Evolutionary conservation across 208 protist species (phyloP).

Genomic region (Trichomonas vaginalis): DNA sequence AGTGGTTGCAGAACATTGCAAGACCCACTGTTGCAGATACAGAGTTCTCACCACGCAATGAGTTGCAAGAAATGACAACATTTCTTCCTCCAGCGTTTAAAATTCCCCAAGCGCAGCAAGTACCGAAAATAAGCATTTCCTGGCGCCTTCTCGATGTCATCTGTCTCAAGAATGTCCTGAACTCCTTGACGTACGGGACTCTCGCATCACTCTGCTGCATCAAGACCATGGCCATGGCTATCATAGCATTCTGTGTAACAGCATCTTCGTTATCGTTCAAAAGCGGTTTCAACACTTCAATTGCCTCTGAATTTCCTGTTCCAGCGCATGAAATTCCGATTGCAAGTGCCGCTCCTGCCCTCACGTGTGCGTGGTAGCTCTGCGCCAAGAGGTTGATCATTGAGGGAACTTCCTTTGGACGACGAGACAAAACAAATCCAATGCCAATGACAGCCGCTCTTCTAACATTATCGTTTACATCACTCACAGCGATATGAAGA

Average conservation of each 20-base stretch:
- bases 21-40: neutral
- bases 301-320: slow-evolving; percentile 38
- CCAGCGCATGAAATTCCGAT: slow-evolving; percentile 86
- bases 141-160: neutral
- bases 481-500: slow-evolving; percentile 81
- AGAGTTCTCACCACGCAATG: neutral
- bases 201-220: neutral
- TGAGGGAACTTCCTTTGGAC: slow-evolving; percentile 50
- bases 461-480: slow-evolving; percentile 91
- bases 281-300: slow-evolving; percentile 74
- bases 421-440: slow-evolving; percentile 78
- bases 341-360: slow-evolving; percentile 81
- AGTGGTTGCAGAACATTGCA: neutral
- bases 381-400: slow-evolving; percentile 63
- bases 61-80: neutral
- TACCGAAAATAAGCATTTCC: neutral
- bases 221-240: slow-evolving; percentile 82
- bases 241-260: slow-evolving; percentile 67
- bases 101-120: neutral
- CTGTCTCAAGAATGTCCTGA: neutral
- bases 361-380: slow-evolving; percentile 79
- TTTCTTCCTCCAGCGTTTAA: neutral
- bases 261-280: slow-evolving; percentile 72
- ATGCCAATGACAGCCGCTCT: slow-evolving; percentile 85
- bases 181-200: neutral